These are phyloP conservation scores for Fraxinus sp. DNA, from an alignment of 305 asterid species.

Conservation along the genomic window DNA sequence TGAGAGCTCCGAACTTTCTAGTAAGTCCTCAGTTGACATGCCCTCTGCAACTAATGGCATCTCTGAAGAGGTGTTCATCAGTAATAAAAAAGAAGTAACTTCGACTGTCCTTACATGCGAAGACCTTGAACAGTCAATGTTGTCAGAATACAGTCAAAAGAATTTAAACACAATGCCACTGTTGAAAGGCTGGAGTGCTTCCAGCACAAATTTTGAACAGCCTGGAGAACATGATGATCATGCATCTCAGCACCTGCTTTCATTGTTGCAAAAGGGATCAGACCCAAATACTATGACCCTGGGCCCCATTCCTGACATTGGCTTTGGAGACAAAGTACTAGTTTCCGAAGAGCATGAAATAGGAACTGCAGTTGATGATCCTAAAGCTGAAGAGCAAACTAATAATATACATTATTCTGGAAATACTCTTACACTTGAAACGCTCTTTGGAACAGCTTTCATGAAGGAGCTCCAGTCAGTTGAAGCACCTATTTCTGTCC, in stretches of 20 bases:
- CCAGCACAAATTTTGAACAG: constrained; percentile 38
- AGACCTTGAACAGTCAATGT: constrained; percentile 87
- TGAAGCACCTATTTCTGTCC: constrained; percentile 90
- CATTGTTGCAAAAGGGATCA: constrained; percentile 71
- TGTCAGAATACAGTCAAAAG: constrained; percentile 63
- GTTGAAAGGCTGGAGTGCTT: constrained; percentile 32
- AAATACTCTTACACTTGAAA: constrained; percentile 66
- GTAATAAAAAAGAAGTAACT: constrained; percentile 41
- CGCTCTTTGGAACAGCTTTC: constrained; percentile 95
- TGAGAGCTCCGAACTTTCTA: constrained; percentile 34
- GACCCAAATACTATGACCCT: constrained; percentile 27
- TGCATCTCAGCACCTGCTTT: constrained; percentile 83
- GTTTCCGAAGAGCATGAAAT: constrained; percentile 36
- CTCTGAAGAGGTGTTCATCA: constrained; percentile 40
- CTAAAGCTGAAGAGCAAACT: constrained; percentile 46
- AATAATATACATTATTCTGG: constrained; percentile 33
- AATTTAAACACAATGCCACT: constrained; percentile 35
- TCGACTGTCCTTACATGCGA: constrained; percentile 77
- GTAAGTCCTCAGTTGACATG: constrained; percentile 27
- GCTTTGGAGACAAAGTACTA: constrained; percentile 31
- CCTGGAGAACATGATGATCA: constrained; percentile 46
- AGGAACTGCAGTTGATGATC: constrained; percentile 31
- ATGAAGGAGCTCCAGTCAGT: constrained; percentile 87
- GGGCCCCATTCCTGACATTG: constrained; percentile 28
- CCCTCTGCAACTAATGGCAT: constrained; percentile 43